These are phyloP conservation scores for Syncephalis plumigaleata DNA, from an alignment of 371 early-diverging fungal species.

Conservation along the genomic window DNA sequence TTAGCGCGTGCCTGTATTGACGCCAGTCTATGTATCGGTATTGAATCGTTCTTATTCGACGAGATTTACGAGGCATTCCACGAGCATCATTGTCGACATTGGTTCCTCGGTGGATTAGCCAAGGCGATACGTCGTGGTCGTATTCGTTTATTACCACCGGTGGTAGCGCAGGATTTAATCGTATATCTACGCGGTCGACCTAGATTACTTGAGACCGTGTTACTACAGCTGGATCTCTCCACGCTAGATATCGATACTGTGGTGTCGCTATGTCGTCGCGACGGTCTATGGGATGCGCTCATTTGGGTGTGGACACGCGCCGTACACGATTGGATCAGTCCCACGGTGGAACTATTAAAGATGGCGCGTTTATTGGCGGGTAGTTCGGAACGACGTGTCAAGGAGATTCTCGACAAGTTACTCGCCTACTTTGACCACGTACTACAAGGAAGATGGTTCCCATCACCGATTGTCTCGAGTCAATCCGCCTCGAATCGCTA, in stretches of 20 bases:
- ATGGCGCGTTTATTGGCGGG: neutral
- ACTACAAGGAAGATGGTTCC: conserved; percentile 34
- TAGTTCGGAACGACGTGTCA: neutral
- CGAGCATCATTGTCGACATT: conserved; percentile 21
- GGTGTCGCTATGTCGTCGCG: conserved; percentile 37
- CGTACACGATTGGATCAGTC: conserved; percentile 62
- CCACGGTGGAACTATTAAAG: conserved; percentile 51
- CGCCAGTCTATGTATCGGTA: conserved; percentile 45
- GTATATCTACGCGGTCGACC: conserved; percentile 28
- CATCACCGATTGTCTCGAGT: neutral
- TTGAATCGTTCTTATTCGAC: conserved; percentile 47
- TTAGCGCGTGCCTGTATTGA: conserved; percentile 41
- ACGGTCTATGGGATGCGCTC: conserved; percentile 49
- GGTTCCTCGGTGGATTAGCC: conserved; percentile 48
- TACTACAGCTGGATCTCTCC: conserved; percentile 55
- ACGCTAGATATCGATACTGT: conserved; percentile 59
- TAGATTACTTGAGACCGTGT: conserved; percentile 44
- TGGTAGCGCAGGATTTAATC: conserved; percentile 50
- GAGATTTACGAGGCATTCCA: conserved; percentile 52
- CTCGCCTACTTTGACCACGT: conserved; percentile 54
- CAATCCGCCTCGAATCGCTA: too few relatives aligned
- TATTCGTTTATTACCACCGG: conserved; percentile 38
- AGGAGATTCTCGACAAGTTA: conserved; percentile 33
- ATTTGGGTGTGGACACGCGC: conserved; percentile 64
- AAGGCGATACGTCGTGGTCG: conserved; percentile 39